Base-by-base conservation (phyloP, 1,284 basidiomycete species). In the Fomitiporia mediterranea region DNA sequence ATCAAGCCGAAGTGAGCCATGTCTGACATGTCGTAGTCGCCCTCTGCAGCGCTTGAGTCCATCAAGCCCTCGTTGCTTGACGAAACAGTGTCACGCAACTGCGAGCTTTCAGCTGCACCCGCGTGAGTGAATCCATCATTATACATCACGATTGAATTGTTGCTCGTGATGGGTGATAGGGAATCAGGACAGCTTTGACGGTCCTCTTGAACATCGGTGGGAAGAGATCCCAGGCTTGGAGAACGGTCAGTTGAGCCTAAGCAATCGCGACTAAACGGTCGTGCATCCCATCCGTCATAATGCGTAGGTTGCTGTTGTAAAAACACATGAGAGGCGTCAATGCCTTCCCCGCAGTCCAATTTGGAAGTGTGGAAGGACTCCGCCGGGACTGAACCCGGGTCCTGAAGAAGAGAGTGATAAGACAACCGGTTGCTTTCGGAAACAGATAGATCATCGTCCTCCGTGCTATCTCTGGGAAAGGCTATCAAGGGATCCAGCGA, bases 401-500 rank as follows among this genome's bases (percentile, higher is more conserved):
- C 15, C 27, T 9, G 44, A 46, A 17, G 11, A 46, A 46, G 44
- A 13, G 27, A 5, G 11, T n/a, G 44, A 46, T 46, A 46, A 46
- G 44, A 32, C 25, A 13, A 6, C 13, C 44, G 44, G 44, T 28
- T 46, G 44, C 44, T 30, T 46, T 46, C 44, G 15, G 28, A 46
- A 28, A 46, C 27, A n/a, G 13, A 15, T 13, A 25, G 44, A 46
- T 46, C 44, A 28, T 46, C 44, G 44, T 28, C 39, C 19, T 40
- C 39, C 13, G 17, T 19, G 39, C 39, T 19, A 21, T 40, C 19
- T 8, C 19, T 19, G 17, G 39, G 39, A 40, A 40, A 46, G 25
- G 44, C 25, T 46, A 46, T 46, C 44, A 46, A 30, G 44, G 44
- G 44, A 46, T 46, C 44, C 44, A 46, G 27, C 44, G 30, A 46